A percentile compares a stretch with the other conserved stretches of the same genome.
These are phyloP conservation scores for Crithidia mellificae DNA, from an alignment of 208 protist species.

Conservation along the genomic window DNA sequence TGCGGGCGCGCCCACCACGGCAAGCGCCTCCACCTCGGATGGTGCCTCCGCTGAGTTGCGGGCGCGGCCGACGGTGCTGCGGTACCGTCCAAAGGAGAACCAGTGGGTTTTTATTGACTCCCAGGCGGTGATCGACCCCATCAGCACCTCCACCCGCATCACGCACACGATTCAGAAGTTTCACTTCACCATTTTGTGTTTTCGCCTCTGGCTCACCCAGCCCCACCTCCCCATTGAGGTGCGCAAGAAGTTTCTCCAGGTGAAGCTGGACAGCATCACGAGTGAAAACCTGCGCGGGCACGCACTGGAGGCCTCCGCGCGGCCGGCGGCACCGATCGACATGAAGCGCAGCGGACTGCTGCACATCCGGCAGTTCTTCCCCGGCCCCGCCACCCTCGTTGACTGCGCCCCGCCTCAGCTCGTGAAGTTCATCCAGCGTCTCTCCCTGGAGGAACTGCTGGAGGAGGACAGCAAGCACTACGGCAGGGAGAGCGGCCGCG, in stretches of 20 bases:
- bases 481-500: constrained; percentile 21
- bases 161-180: constrained; percentile 65
- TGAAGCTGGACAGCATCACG: constrained; percentile 70
- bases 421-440: constrained; percentile 84
- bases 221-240: constrained; percentile 83
- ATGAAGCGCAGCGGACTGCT: constrained; percentile 88
- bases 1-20: neutral
- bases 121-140: constrained; percentile 70
- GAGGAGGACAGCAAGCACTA: constrained; percentile 49
- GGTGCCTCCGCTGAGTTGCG: constrained; percentile 49
- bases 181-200: constrained; percentile 78
- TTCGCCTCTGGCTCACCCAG: constrained; percentile 81
- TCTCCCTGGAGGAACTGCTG: constrained; percentile 82
- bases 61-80: constrained; percentile 69
- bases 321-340: constrained; percentile 74
- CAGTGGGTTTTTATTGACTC: constrained; percentile 89
- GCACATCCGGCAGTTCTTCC: constrained; percentile 91
- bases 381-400: constrained; percentile 78
- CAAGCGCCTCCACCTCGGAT: neutral
- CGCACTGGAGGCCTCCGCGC: constrained; percentile 49
- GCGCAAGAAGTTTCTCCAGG: constrained; percentile 82
- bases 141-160: constrained; percentile 56
- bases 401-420: constrained; percentile 84
- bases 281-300: constrained; percentile 54
- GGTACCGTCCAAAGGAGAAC: constrained; percentile 86